phyloP scores from a whole-genome alignment of 2,329 filamentous ascomycete species.

The Claviceps fusiformis region DNA sequence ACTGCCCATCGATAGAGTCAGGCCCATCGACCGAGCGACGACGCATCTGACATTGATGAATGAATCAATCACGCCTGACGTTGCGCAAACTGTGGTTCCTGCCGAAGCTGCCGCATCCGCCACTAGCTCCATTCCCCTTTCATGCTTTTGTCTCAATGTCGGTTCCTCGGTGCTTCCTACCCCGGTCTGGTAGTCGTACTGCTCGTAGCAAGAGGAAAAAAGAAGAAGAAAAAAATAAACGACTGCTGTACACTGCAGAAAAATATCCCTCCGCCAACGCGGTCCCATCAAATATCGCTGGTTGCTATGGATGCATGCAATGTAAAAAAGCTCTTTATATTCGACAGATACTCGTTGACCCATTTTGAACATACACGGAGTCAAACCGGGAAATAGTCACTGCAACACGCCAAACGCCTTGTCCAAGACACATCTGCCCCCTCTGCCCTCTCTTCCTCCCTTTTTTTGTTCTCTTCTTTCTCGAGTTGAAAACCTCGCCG shows the following conservation, averaged over 20 bases:
- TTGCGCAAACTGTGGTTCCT: neutral
- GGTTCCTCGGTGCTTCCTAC: too few relatives aligned
- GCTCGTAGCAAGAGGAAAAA: too few relatives aligned
- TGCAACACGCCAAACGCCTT: slow-evolving; percentile 3
- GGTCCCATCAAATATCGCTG: neutral
- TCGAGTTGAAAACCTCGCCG: neutral
- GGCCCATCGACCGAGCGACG: neutral
- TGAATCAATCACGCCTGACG: neutral
- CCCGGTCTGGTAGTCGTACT: too few relatives aligned
- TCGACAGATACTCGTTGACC: neutral
- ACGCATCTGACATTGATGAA: neutral
- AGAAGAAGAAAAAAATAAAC: too few relatives aligned
- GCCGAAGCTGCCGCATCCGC: neutral
- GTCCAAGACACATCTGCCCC: neutral
- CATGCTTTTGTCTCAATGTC: too few relatives aligned
- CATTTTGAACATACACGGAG: neutral
- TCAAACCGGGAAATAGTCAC: neutral
- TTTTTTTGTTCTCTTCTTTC: neutral
- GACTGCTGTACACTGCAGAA: too few relatives aligned
- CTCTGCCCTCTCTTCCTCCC: neutral
- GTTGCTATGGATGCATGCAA: neutral
- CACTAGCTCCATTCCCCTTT: neutral
- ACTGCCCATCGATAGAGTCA: neutral
- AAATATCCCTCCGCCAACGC: too few relatives aligned
- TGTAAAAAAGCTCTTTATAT: neutral